Conservation (phyloP, 768 basidiomycete species). For the Phanerochaete carnosa region DNA sequence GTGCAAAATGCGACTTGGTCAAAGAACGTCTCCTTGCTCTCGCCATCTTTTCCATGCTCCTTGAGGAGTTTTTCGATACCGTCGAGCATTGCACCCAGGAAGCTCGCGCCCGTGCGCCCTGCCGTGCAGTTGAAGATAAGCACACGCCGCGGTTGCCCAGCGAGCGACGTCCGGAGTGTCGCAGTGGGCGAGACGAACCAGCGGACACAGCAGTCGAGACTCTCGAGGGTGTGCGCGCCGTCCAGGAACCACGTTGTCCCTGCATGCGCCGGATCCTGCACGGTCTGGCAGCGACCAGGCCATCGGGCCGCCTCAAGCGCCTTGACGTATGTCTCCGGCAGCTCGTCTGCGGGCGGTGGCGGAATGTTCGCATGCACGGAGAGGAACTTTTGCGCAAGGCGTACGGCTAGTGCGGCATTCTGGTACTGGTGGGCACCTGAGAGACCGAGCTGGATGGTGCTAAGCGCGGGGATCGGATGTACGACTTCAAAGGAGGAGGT, state of each 20-base stretch:
- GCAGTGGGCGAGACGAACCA: conserved; percentile 78
- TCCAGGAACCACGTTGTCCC: conserved; percentile 85
- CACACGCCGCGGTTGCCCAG: conserved; percentile 40
- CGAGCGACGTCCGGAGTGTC: conserved; percentile 34
- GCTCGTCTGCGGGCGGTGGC: conserved; percentile 9
- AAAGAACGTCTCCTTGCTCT: conserved; percentile 50
- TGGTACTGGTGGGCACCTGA: conserved; percentile 82
- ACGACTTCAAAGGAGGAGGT: conserved; percentile 69
- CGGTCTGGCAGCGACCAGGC: conserved; percentile 94
- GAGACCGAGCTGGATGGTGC: conserved; percentile 66
- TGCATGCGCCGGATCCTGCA: conserved; percentile 53
- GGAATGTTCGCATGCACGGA: conserved; percentile 26
- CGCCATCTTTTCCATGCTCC: conserved; percentile 34
- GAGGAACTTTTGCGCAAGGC: conserved; percentile 68
- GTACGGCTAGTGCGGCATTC: conserved; percentile 85
- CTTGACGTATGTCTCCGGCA: conserved; percentile 52
- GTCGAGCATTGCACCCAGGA: conserved; percentile 60
- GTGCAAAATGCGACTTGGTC: conserved; percentile 91
- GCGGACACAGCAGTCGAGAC: conserved; percentile 77
- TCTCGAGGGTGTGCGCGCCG: conserved; percentile 94
- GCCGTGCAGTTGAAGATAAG: conserved; percentile 95
- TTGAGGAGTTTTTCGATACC: conserved; percentile 48
- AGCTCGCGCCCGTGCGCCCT: conserved; percentile 75
- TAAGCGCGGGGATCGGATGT: conserved; percentile 46
- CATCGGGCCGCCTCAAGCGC: conserved; percentile 74